Conservation (phyloP, 305 asterid species). For the Solanum hybrid region DNA sequence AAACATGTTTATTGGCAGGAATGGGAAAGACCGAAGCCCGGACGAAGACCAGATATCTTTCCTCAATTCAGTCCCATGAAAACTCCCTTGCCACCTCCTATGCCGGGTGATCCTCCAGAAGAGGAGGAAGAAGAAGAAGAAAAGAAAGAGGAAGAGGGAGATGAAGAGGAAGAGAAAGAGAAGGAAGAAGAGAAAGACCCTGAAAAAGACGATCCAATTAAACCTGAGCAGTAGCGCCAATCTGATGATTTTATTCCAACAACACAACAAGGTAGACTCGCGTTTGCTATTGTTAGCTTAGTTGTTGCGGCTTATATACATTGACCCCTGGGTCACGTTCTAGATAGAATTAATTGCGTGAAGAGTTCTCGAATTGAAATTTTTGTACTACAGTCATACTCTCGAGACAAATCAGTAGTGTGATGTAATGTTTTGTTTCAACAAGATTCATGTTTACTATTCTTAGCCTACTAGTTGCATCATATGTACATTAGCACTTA, state of each 20-base stretch:
- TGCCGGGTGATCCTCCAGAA: conserved; percentile 74
- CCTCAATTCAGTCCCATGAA: conserved; percentile 94
- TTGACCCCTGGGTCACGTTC: background rate
- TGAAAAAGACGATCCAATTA: conserved; percentile 43
- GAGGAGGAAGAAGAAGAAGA: conserved; percentile 82
- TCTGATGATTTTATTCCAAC: background rate
- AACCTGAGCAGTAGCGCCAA: conserved; percentile 20
- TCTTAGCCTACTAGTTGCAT: background rate
- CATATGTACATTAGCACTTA: background rate
- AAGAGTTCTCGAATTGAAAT: background rate
- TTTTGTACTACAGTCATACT: background rate
- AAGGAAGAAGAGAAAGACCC: conserved; percentile 57
- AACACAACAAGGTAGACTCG: background rate
- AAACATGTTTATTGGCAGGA: conserved; percentile 41
- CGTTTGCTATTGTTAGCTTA: background rate
- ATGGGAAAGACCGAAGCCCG: conserved; percentile 79
- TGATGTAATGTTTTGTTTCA: background rate
- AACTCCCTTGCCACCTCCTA: conserved; percentile 84
- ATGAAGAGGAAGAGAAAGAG: conserved; percentile 52
- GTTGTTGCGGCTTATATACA: background rate
- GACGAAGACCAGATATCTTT: conserved; percentile 73
- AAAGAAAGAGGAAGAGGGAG: conserved; percentile 52
- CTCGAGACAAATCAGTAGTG: background rate
- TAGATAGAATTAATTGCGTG: background rate
- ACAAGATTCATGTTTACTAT: background rate